phyloP scores from a whole-genome alignment of 345 rosid genomes.

The Sonneratia caseolaris region DNA sequence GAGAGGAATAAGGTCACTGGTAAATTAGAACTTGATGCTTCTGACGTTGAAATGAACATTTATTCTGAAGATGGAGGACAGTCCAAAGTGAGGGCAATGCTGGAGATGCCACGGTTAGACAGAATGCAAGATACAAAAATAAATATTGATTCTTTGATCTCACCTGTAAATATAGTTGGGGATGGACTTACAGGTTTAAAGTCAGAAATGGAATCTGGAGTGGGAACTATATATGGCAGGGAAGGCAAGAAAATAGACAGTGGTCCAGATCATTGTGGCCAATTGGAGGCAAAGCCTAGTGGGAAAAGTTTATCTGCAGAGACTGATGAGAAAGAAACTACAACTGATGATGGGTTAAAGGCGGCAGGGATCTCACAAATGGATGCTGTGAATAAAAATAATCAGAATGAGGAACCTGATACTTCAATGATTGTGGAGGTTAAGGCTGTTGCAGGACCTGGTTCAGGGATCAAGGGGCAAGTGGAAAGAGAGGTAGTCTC shows the following conservation, averaged over 20 bases:
- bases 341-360: slow-evolving; percentile 21
- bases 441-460: slow-evolving; percentile 12
- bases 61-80: slow-evolving; percentile 15
- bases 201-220: slow-evolving; percentile 18
- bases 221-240: slow-evolving; percentile 14
- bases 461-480: slow-evolving; percentile 23
- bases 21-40: slow-evolving; percentile 16
- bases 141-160: too few relatives aligned
- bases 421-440: slow-evolving; percentile 17
- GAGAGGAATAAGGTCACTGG: slow-evolving; percentile 33
- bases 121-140: too few relatives aligned
- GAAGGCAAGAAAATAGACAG: slow-evolving; percentile 16
- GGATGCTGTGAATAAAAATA: slow-evolving; percentile 15
- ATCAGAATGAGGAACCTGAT: slow-evolving; percentile 1
- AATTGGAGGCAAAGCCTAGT: slow-evolving; percentile 21
- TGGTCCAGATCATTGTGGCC: slow-evolving; percentile 12
- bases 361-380: slow-evolving; percentile 19
- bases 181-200: slow-evolving; percentile 6
- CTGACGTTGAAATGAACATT: slow-evolving; percentile 11
- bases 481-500: slow-evolving; percentile 14
- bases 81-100: slow-evolving; percentile 19
- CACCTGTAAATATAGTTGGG: too few relatives aligned
- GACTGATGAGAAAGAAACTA: slow-evolving; percentile 21
- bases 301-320: slow-evolving; percentile 13
- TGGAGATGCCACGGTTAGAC: slow-evolving; percentile 13